Evolutionary conservation across 352 stramenopile species (phyloP), one percentile per base, ranked within the genome.

Genomic region (Pythium dissimile): DNA sequence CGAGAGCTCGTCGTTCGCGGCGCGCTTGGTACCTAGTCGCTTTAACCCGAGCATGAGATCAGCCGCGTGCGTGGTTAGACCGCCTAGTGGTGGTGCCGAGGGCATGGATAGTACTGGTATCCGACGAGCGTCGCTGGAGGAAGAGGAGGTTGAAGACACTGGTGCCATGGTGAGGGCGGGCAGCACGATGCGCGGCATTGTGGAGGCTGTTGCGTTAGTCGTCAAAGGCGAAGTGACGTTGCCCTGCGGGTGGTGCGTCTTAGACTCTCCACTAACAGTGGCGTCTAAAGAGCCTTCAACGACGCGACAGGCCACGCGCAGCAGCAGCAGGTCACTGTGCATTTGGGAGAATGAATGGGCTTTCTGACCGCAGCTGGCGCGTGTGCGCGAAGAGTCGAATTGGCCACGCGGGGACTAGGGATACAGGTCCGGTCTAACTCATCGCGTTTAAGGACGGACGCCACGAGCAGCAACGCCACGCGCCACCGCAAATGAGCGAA

Each of bases 21-120:
- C 54, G 50, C 26, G 60, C 48, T 39, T 64, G 63, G 11, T 30
- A 28, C 34, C 71, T 24, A 74, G 66, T 31, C 66, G 68, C 35
- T 71, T 71, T 20, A 77, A 64, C 10, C 59, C 66, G 11, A 72
- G 64, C 67, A 78, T 69, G 31, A 66, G 27, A 42, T 77, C 68
- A 8, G 64, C 59, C 5, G 51, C 39, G 43, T 71, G 52, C 9
- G 9, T 12, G 3, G 47, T 5, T 16, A 53, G 35, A n/a, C n/a
- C n/a, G n/a, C n/a, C n/a, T 34, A 34, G 42, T 26, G 38, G 57
- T 18, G 39, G 59, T 6, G 35, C 37, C 3, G 57, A 39, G 9
- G 49, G 54, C 16, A 34, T 11, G 26, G 26, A 47, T 24, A 60
- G 38, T 21, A 20, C 23, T 23, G 43, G 46, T 53, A 58, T 64